Base-by-base conservation (phyloP, 2,329 filamentous ascomycete species). In the Colletotrichum neosansevieriae region DNA sequence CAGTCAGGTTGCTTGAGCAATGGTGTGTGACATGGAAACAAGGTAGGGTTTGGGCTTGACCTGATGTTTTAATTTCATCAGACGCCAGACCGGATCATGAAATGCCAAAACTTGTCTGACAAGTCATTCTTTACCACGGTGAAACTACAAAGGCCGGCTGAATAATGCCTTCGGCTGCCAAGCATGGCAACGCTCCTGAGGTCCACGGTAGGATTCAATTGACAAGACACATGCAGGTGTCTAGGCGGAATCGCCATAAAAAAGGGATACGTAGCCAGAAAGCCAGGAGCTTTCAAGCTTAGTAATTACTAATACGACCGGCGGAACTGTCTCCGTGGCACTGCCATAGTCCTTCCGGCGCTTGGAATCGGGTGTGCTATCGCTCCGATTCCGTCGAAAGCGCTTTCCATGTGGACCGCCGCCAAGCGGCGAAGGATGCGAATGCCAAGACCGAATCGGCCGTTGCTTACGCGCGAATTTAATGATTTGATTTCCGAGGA, bases 371-470 rank as follows among this genome's bases (percentile, higher is more conserved):
- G 24, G 4, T 6, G 5, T 29, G 24, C 49, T 4, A 34, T 34
- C 15, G 12, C 49, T 24, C 24, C 10, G 49, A 17, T n/a, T 29
- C 15, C 32, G 49, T 51, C 49, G 32, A 29, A 34, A 11, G 7
- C n/a, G 4, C 24, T 32, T 24, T n/a, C n/a, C n/a, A n/a, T 3
- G 17, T 57, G n/a, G 2, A 15, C 32, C 7, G 21, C 17, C 29
- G 62, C 62, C 45, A 59, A 60, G 54, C 45, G 36, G 17, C 36
- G 54, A 64, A 64, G 54, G 62, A 64, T 50, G 21, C 44, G 44
- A n/a, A 4, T 12, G 60, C 60, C 53, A 58, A 64, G 62, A 21
- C 11, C 11, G 6, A 13, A n/a, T 6, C 15, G 10, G 36, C 17
- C 29, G 17, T 7, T 3, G 13, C 9, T 21, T 10, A n/a, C n/a